Conservation (phyloP, 352 stramenopile genomes). For the Phytophthora pinifolia region DNA sequence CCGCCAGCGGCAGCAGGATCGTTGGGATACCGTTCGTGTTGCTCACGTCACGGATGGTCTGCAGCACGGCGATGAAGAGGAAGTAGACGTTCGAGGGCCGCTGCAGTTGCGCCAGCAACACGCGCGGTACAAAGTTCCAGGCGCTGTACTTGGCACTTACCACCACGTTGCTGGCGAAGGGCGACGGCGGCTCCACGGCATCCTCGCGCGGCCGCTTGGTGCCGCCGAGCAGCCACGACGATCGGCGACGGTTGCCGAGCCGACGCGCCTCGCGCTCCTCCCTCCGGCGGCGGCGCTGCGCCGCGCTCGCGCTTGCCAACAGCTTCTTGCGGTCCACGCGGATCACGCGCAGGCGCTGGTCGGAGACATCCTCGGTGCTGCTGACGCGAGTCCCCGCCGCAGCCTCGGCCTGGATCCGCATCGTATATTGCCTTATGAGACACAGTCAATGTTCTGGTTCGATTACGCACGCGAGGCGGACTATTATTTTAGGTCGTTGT, state of each 20-base stretch:
- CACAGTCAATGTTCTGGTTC: no score
- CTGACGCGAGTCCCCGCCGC: slow-evolving; percentile 12
- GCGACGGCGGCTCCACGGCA: slow-evolving; percentile 25
- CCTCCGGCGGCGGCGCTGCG: slow-evolving; percentile 19
- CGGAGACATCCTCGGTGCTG: background rate
- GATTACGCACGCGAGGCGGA: slow-evolving; percentile 1
- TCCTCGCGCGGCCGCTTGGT: slow-evolving; percentile 14
- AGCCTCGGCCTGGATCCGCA: slow-evolving; percentile 26
- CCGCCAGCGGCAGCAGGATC: slow-evolving; percentile 66
- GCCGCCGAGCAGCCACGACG: slow-evolving; percentile 31
- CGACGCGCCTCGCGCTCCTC: slow-evolving; percentile 26
- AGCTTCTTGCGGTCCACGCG: slow-evolving; percentile 41
- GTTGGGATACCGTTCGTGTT: slow-evolving; percentile 87
- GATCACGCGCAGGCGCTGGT: slow-evolving; percentile 39
- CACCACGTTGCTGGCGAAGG: slow-evolving; percentile 69
- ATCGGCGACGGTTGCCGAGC: slow-evolving; percentile 16
- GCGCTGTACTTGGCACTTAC: slow-evolving; percentile 82
- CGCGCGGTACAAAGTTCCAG: slow-evolving; percentile 74
- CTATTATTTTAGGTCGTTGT: no score
- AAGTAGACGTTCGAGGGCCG: slow-evolving; percentile 87
- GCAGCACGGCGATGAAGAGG: slow-evolving; percentile 80
- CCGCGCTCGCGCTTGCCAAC: slow-evolving; percentile 21
- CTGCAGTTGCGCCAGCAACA: slow-evolving; percentile 73
- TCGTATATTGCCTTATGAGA: slow-evolving; percentile 19
- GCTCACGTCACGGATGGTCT: slow-evolving; percentile 82